Evolutionary conservation across 805 yeast species (phyloP).

Genomic region (Candida sphagnicola): DNA sequence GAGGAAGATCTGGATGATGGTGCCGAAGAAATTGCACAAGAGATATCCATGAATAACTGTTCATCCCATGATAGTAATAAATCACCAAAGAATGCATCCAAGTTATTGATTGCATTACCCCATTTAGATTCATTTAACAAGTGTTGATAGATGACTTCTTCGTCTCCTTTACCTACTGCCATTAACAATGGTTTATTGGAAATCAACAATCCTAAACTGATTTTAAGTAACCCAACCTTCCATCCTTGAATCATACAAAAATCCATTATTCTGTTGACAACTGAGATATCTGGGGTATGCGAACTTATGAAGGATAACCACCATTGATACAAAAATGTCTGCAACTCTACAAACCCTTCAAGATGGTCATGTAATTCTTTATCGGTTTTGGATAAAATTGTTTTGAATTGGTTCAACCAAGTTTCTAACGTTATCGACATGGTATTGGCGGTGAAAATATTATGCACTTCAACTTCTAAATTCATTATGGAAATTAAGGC

Average conservation of each 20-base stretch:
- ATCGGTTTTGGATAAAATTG: conserved; percentile 37
- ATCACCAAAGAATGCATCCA: conserved; percentile 37
- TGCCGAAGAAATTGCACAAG: background rate
- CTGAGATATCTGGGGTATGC: conserved; percentile 51
- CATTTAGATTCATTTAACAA: conserved; percentile 40
- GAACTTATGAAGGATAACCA: conserved; percentile 58
- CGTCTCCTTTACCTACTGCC: conserved; percentile 31
- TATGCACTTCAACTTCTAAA: conserved; percentile 47
- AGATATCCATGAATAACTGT: conserved; percentile 16
- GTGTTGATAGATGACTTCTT: conserved; percentile 42
- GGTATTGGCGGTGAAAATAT: conserved; percentile 45
- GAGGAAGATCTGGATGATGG: background rate
- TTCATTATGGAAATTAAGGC: conserved; percentile 57
- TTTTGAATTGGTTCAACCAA: conserved; percentile 50
- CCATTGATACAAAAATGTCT: conserved; percentile 60
- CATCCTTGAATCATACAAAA: conserved; percentile 50
- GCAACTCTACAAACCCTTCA: conserved; percentile 35
- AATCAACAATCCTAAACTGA: conserved; percentile 49
- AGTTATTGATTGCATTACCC: conserved; percentile 34
- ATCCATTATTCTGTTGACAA: conserved; percentile 50
- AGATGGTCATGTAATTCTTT: conserved; percentile 43
- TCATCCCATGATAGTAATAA: conserved; percentile 34
- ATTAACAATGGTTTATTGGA: conserved; percentile 45
- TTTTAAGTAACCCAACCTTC: conserved; percentile 50
- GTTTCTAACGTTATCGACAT: conserved; percentile 52